Base-by-base conservation (phyloP, 1,284 basidiomycete species). In the Trametes pubescens region DNA sequence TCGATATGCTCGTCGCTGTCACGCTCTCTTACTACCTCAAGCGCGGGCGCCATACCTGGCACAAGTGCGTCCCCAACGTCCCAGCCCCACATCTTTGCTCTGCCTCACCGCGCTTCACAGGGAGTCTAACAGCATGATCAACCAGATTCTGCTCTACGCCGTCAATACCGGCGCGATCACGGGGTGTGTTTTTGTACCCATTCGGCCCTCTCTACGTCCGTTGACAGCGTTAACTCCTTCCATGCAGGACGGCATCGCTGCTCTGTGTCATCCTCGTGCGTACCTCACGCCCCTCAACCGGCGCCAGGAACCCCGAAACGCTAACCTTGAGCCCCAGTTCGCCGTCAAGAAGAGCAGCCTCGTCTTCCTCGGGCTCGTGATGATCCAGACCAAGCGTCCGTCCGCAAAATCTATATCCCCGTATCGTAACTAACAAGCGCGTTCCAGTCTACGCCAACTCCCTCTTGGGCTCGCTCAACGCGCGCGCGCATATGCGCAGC, bases 121-220 rank as follows among this genome's bases (percentile, higher is more conserved):
- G 34, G 55, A 66, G 9, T 66, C 67, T 6, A 62, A 66, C 37
- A 65, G 35, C 35, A 65, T 65, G 62, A 22, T 66, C 34, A 69
- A 69, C 35, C 40, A 44, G 18, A 69, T 69, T 26, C 60, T 69
- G 3, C 56, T 69, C 0, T 68, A 69, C 40, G 52, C 65, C 14
- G 66, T 70, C 46, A 67, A 70, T 26, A 70, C 69, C 1, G 69
- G 65, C 35, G 67, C 67, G 13, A 63, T 69, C 51, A 69, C 65
- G 4, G 61, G 67, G 65, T 69, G 37, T 22, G 62, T n/a, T 16
- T n/a, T 24, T 21, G 22, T 34, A 24, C 35, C 26, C 51, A 18
- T 32, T 29, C 48, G 18, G 21, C 37, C 29, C 46, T 43, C 9
- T 37, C 22, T 18, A 24, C 26, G 22, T 9, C 46, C 7, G 18